Evolutionary conservation across 2,329 filamentous ascomycete species (phyloP).

Genomic region (Clonostachys sp.): DNA sequence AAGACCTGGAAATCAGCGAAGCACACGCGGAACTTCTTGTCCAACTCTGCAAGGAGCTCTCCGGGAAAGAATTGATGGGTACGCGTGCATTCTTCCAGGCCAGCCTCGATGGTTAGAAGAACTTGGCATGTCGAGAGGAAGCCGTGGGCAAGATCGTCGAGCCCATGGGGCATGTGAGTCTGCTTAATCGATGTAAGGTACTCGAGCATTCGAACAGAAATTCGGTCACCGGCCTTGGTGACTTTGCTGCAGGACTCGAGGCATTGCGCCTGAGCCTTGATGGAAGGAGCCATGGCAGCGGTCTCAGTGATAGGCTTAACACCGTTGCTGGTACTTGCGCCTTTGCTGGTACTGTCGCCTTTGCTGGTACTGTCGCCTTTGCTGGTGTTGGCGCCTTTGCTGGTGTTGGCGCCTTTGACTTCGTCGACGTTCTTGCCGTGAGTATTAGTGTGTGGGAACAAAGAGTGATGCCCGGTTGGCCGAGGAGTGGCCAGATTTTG

Average conservation of each 20-base stretch:
- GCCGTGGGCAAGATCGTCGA: conserved; percentile 56
- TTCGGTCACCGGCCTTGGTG: conserved; percentile 56
- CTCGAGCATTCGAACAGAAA: conserved; percentile 61
- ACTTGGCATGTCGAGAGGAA: conserved; percentile 65
- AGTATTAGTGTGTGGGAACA: no score
- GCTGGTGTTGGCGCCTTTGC: no score
- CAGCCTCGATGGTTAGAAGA: conserved; percentile 65
- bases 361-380: no score
- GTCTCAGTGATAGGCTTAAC: conserved; percentile 9
- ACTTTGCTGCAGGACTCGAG: conserved; percentile 49
- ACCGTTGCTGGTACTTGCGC: not conserved
- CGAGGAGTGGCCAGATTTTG: not conserved
- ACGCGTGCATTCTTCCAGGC: conserved; percentile 49
- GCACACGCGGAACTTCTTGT: conserved; percentile 57
- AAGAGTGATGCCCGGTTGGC: no score
- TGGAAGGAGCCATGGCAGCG: not conserved
- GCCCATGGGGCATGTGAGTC: conserved; percentile 41
- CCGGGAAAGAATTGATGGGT: conserved; percentile 48
- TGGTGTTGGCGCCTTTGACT: no score
- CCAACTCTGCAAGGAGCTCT: conserved; percentile 60
- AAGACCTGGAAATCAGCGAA: conserved; percentile 59
- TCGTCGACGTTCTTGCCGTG: no score
- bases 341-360: not conserved
- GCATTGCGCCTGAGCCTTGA: conserved; percentile 22
- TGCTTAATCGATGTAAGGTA: conserved; percentile 54